Percentiles rank a stretch among this genome's conserved stretches.
phyloP scores from a whole-genome alignment of 2,329 filamentous ascomycete species.

The Xylaria sp. region DNA sequence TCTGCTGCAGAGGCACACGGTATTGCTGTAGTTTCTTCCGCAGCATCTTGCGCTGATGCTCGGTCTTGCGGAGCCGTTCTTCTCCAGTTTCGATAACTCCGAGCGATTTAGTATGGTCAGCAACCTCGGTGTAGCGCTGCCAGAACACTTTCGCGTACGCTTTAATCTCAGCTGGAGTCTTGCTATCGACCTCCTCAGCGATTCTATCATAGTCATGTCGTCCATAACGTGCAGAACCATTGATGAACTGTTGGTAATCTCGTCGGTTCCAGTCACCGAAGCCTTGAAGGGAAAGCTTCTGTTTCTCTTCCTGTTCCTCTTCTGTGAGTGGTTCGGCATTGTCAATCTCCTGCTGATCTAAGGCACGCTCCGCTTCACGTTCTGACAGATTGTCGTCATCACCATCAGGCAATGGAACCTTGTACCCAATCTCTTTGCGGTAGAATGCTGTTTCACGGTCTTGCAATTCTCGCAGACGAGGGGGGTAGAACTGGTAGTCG shows the following conservation, averaged over 20 bases:
- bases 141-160: slow-evolving; percentile 95
- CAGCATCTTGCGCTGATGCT: slow-evolving; percentile 92
- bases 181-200: slow-evolving; percentile 89
- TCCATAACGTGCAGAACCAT: slow-evolving; percentile 92
- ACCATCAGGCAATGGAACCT: slow-evolving; percentile 88
- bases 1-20: slow-evolving; percentile 94
- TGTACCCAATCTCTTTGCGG: slow-evolving; percentile 95
- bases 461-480: slow-evolving; percentile 84
- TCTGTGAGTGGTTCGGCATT: slow-evolving; percentile 88
- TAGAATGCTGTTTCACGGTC: slow-evolving; percentile 97
- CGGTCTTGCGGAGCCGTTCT: slow-evolving; percentile 86
- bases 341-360: slow-evolving; percentile 93
- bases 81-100: slow-evolving; percentile 92
- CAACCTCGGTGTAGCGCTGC: slow-evolving; percentile 91
- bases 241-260: slow-evolving; percentile 98
- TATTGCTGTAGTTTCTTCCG: slow-evolving; percentile 96
- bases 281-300: slow-evolving; percentile 80
- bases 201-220: slow-evolving; percentile 87
- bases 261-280: slow-evolving; percentile 96
- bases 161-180: slow-evolving; percentile 84
- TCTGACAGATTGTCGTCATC: slow-evolving; percentile 87
- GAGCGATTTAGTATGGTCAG: slow-evolving; percentile 89
- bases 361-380: slow-evolving; percentile 85
- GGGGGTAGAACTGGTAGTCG: slow-evolving; percentile 97
- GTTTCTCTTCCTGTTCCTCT: slow-evolving; percentile 88